Base-by-base conservation (phyloP, 1,139 yeast species). In the Taphrina deformans region DNA sequence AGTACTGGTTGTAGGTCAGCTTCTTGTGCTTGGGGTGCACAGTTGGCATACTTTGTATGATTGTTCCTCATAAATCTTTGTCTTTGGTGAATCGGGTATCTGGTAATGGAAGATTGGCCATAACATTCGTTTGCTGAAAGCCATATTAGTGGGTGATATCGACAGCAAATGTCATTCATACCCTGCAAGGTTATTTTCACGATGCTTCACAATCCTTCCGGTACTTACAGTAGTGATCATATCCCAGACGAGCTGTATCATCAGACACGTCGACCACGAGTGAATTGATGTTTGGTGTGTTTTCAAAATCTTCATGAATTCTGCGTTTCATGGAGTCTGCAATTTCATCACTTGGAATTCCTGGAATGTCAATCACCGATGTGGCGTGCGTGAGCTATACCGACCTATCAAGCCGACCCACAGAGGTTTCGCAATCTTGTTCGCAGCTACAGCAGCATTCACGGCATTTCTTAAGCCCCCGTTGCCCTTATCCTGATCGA, bases 41-140 rank as follows among this genome's bases (percentile, higher is more conserved):
- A 44, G 10, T 7, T n/a, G 27, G 27, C 26, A 23, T 12, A 27
- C 61, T 46, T 85, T 85, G 97, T 97, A 93, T 0, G 97, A 89
- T 74, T 91, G 96, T 69, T 90, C 97, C 75, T 92, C 97, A 75
- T 92, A 93, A 0, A 96, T 96, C 75, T 91, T 91, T 1, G 96
- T 87, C 71, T 88, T 89, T 60, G 97, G 96, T 72, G 91, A 87
- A 75, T 93, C 98, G 0, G 99, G 99, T 52, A 92, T 90, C 75
- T 93, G 97, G 74, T 93, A 95, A 74, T 93, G 99, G 69, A 95
- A 80, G 1, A 97, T 89, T 29, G 99, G 99, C 98, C 99, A 93
- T 69, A 93, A 79, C 53, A 93, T 89, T 72, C 91, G 96, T 74
- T 93, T 93, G 75, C 97, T 93, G 98, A 70, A 83, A n/a, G n/a